Evolutionary conservation across 306 rosid genomes (phyloP).

Genomic region (Lotus japonicus): DNA sequence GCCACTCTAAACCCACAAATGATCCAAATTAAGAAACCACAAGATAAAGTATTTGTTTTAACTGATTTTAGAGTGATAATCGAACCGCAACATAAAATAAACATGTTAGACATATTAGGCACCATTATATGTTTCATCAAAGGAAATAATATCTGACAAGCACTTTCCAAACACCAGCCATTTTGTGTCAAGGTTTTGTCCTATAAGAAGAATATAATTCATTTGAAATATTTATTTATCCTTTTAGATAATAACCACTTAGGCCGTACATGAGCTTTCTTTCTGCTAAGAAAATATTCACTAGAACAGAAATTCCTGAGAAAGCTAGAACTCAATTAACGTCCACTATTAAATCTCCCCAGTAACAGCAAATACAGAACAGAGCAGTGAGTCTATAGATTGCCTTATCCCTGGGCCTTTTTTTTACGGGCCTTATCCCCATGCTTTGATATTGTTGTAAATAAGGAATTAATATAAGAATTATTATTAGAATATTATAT

Average conservation of each 20-base stretch:
- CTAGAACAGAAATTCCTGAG: neutral
- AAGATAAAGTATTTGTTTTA: neutral
- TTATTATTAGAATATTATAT: no score
- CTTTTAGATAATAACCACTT: neutral
- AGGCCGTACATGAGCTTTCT: neutral
- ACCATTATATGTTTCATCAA: neutral
- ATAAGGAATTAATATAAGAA: no score
- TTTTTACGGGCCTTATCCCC: neutral
- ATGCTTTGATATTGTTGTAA: no score
- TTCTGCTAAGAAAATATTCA: neutral
- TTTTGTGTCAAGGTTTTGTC: neutral
- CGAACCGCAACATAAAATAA: neutral
- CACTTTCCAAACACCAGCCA: neutral
- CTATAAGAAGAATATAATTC: neutral
- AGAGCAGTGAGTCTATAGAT: neutral
- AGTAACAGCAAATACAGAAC: neutral
- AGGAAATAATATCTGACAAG: neutral
- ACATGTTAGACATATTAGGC: neutral
- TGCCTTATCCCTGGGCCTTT: neutral
- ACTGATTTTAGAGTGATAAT: neutral
- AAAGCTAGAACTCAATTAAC: neutral
- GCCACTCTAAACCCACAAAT: conserved; percentile 45
- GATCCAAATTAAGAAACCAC: neutral
- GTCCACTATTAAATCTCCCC: neutral
- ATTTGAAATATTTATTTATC: neutral